Percentiles rank a stretch among this genome's conserved stretches.
These are phyloP conservation scores for Phlyctochytrium arcticum DNA, from an alignment of 192 early-diverging fungal species.

Conservation along the genomic window DNA sequence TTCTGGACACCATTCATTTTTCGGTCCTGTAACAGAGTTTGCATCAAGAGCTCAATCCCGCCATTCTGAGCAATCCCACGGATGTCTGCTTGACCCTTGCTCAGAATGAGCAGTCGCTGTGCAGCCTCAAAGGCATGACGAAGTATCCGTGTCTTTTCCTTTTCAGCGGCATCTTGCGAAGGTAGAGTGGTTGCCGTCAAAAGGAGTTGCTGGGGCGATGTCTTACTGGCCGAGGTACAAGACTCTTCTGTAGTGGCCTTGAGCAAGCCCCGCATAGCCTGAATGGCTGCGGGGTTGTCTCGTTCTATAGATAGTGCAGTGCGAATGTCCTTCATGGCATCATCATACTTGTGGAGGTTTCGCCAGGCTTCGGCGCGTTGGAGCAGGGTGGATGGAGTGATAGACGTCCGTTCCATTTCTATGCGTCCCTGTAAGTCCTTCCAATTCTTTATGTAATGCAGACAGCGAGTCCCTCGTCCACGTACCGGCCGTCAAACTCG, in stretches of 20 bases:
- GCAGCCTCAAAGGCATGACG: conserved; percentile 21
- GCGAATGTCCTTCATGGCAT: conserved; percentile 20
- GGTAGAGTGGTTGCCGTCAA: neutral
- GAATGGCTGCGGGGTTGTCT: conserved; percentile 8
- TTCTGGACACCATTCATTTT: neutral
- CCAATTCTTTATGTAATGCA: no score
- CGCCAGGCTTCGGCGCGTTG: conserved; percentile 17
- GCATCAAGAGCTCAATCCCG: conserved; percentile 13
- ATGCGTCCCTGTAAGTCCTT: no score
- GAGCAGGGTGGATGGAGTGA: neutral
- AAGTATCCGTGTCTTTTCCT: neutral
- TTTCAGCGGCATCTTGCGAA: neutral
- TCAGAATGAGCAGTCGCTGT: conserved; percentile 13
- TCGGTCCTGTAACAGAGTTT: neutral
- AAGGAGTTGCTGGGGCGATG: neutral
- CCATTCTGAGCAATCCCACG: conserved; percentile 2
- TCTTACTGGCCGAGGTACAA: neutral
- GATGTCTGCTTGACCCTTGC: conserved; percentile 2
- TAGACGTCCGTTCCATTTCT: neutral
- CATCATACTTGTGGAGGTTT: conserved; percentile 11
- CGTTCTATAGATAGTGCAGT: conserved; percentile 24
- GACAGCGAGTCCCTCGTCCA: no score
- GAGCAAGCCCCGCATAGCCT: conserved; percentile 25
- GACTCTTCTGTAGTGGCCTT: neutral
- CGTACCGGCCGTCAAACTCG: no score